A percentile compares a stretch with the other conserved stretches of the same genome.
Conservation (phyloP, 2,329 filamentous ascomycete species). For the Lecanicillium sp. region DNA sequence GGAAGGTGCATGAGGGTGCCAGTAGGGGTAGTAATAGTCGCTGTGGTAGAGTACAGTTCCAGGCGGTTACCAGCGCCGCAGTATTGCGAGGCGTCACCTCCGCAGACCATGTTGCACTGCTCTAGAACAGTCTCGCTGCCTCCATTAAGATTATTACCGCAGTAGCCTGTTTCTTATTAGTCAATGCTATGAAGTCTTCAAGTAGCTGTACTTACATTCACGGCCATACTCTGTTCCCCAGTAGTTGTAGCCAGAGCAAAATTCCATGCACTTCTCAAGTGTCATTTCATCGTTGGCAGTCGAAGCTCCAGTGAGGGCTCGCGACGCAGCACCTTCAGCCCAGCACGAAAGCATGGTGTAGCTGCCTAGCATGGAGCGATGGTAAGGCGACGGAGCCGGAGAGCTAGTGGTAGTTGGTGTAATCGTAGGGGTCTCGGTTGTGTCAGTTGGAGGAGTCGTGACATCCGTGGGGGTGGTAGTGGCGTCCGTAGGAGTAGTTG, state of each 20-base stretch:
- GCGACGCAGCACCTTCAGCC: constrained; percentile 33
- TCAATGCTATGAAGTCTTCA: neutral
- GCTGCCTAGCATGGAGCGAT: constrained; percentile 31
- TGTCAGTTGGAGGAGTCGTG: constrained; percentile 4
- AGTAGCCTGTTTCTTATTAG: constrained; percentile 28
- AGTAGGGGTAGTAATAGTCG: constrained; percentile 19
- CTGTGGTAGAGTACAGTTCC: constrained; percentile 34
- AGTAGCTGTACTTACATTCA: constrained; percentile 30
- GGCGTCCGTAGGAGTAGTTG: constrained; percentile 4
- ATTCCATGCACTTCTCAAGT: constrained; percentile 35
- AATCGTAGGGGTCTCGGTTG: constrained; percentile 10
- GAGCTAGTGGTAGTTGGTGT: constrained; percentile 1
- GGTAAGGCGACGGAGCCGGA: constrained; percentile 15
- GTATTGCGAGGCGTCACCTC: constrained; percentile 31
- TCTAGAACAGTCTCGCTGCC: constrained; percentile 18
- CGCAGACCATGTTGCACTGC: constrained; percentile 31
- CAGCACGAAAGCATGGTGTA: constrained; percentile 40
- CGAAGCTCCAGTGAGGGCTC: constrained; percentile 32
- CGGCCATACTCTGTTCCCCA: constrained; percentile 44
- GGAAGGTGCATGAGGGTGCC: constrained; percentile 18
- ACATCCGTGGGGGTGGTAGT: neutral
- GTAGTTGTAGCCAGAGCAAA: constrained; percentile 37
- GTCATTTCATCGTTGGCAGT: constrained; percentile 42
- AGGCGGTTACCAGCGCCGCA: constrained; percentile 35
- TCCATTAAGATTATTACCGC: constrained; percentile 32